A percentile compares a stretch with the other conserved stretches of the same genome.
These are phyloP conservation scores for Hypomontagnella monticulosa DNA, from an alignment of 495 filamentous ascomycete genomes.

Conservation along the genomic window DNA sequence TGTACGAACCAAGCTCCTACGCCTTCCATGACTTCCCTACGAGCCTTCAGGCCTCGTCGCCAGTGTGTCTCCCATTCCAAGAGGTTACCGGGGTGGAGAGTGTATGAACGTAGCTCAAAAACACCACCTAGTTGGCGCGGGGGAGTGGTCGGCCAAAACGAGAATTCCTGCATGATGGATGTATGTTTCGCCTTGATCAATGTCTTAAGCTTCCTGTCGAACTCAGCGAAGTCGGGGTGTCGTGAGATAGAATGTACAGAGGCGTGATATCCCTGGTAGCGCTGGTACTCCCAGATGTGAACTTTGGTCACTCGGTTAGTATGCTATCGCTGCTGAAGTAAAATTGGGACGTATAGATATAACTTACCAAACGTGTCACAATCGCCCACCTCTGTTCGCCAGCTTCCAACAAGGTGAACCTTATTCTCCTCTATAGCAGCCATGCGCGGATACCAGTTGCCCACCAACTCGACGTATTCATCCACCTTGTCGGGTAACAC, in stretches of 20 bases:
- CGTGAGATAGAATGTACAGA: slow-evolving; percentile 84
- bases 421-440: slow-evolving; percentile 83
- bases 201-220: slow-evolving; percentile 80
- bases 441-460: slow-evolving; percentile 89
- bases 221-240: slow-evolving; percentile 82
- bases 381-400: slow-evolving; percentile 97
- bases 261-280: slow-evolving; percentile 93
- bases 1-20: slow-evolving; percentile 99
- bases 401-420: slow-evolving; percentile 96
- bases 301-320: slow-evolving; percentile 61
- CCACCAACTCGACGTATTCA: slow-evolving; percentile 93
- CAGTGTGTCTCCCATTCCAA: slow-evolving; percentile 99
- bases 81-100: slow-evolving; percentile 91
- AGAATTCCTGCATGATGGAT: slow-evolving; percentile 99
- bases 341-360: not conserved
- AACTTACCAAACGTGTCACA: slow-evolving; percentile 93
- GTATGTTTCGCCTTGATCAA: slow-evolving; percentile 84
- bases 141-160: slow-evolving; percentile 96
- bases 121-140: slow-evolving; percentile 90
- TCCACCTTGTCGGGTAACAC: slow-evolving; percentile 96
- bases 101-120: slow-evolving; percentile 98
- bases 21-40: slow-evolving; percentile 96
- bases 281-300: slow-evolving; percentile 99
- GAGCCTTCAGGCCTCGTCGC: slow-evolving; percentile 88
- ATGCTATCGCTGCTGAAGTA: not conserved